A percentile compares a stretch with the other conserved stretches of the same genome.
Evolutionary conservation across 148 eudicot species (phyloP).

Genomic region (Fagopyrum homotropicum): DNA sequence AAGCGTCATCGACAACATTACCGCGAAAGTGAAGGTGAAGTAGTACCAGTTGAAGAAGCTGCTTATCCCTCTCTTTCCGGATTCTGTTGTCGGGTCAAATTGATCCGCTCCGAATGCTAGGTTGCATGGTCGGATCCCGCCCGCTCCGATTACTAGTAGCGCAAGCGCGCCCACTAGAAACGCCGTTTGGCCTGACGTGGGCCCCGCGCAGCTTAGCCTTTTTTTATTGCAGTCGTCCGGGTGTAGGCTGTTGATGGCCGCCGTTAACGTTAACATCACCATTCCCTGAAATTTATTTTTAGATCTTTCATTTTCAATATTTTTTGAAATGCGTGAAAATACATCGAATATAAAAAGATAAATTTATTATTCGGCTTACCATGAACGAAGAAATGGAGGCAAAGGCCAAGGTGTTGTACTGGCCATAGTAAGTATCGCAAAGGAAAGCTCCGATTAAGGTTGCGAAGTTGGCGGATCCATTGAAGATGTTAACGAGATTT

Average conservation of each 20-base stretch:
- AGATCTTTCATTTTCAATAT: too few species aligned
- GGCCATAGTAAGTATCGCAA: conserved; percentile 55
- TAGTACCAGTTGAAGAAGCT: conserved; percentile 70
- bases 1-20: conserved; percentile 46
- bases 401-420: conserved; percentile 42
- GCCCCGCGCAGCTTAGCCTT: conserved; percentile 21
- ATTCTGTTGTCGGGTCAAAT: conserved; percentile 47
- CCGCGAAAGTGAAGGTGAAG: conserved; percentile 52
- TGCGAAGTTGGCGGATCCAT: conserved; percentile 50
- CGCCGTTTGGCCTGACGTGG: conserved; percentile 38
- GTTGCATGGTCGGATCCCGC: conserved; percentile 57
- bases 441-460: conserved; percentile 50
- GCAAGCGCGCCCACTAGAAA: conserved; percentile 30
- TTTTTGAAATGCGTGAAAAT: too few species aligned
- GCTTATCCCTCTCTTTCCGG: conserved; percentile 44
- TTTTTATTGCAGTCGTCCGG: conserved; percentile 30
- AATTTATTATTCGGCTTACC: not conserved
- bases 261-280: conserved; percentile 41
- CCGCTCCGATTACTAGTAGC: conserved; percentile 39
- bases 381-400: conserved; percentile 33
- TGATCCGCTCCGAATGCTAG: conserved; percentile 64
- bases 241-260: conserved; percentile 26
- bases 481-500: conserved; percentile 42
- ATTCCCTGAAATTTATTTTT: conserved; percentile 28
- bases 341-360: too few species aligned